Evolutionary conservation across 257 asterid genomes (phyloP).

Genomic region (Rhazya stricta): DNA sequence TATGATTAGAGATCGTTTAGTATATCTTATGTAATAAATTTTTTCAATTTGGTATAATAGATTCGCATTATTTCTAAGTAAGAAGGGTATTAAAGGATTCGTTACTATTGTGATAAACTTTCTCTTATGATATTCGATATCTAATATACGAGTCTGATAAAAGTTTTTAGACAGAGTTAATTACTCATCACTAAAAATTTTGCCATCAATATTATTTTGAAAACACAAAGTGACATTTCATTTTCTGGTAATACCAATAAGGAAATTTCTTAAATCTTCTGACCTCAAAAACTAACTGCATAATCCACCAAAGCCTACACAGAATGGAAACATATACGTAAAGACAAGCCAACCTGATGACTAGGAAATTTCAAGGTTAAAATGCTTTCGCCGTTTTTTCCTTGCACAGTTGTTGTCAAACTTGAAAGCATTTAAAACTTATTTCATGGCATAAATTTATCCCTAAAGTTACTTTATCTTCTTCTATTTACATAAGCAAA

Average conservation of each 20-base stretch:
- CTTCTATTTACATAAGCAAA: constrained; percentile 26
- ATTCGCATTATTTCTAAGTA: too few relatives aligned
- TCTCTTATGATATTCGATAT: too few relatives aligned
- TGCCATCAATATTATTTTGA: too few relatives aligned
- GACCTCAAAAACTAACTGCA: background rate
- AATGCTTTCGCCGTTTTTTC: background rate
- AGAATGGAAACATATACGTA: constrained; percentile 15
- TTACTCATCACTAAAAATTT: too few relatives aligned
- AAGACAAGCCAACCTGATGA: constrained; percentile 21
- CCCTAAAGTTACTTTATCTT: constrained; percentile 10
- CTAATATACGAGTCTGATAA: too few relatives aligned
- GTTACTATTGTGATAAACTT: too few relatives aligned
- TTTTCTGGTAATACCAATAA: background rate
- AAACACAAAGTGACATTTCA: background rate
- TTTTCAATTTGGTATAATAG: too few relatives aligned
- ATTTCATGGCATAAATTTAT: constrained; percentile 8
- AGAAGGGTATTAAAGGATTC: too few relatives aligned
- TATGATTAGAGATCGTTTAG: too few relatives aligned
- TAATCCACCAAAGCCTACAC: background rate
- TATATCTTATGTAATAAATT: too few relatives aligned
- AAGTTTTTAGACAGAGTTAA: too few relatives aligned
- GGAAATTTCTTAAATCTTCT: background rate
- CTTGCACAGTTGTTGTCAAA: constrained; percentile 14
- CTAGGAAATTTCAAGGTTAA: background rate
- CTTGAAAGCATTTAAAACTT: constrained; percentile 7